Evolutionary conservation across 1,284 basidiomycete species (phyloP).

Genomic region (Austroboletus niveus): DNA sequence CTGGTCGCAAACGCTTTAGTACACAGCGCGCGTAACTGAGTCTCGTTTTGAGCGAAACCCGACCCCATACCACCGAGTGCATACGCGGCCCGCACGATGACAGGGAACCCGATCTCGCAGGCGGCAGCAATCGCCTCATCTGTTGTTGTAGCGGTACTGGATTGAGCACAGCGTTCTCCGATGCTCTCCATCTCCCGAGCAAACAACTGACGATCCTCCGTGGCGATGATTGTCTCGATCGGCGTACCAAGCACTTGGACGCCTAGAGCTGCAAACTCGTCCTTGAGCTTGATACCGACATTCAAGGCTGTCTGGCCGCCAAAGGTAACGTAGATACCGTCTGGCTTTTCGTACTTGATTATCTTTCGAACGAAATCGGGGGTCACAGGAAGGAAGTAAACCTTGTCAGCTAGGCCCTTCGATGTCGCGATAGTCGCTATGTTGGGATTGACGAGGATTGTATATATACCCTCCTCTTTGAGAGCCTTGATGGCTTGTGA

Average conservation of each 20-base stretch:
- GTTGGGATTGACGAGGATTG: constrained; percentile 97
- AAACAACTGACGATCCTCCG: constrained; percentile 95
- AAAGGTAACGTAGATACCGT: constrained; percentile 98
- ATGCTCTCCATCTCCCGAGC: constrained; percentile 95
- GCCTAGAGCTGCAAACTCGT: constrained; percentile 87
- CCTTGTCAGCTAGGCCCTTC: constrained; percentile 96
- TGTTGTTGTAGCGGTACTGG: constrained; percentile 77
- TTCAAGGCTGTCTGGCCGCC: constrained; percentile 97
- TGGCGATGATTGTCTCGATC: constrained; percentile 96
- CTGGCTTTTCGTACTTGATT: constrained; percentile 97
- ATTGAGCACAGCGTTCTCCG: constrained; percentile 92
- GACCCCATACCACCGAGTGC: constrained; percentile 94
- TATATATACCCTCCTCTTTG: constrained; percentile 98
- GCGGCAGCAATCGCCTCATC: constrained; percentile 90
- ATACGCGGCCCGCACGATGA: constrained; percentile 96
- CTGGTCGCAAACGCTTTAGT: constrained; percentile 94
- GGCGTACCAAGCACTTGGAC: constrained; percentile 95
- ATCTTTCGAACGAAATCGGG: constrained; percentile 98
- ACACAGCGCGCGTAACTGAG: constrained; percentile 84
- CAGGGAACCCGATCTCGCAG: constrained; percentile 87
- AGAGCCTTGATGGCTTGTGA: constrained; percentile 99
- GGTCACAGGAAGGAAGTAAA: constrained; percentile 98
- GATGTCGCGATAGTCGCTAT: constrained; percentile 99
- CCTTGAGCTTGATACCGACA: constrained; percentile 96
- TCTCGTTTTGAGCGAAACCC: constrained; percentile 91